phyloP scores from a whole-genome alignment of 2,329 filamentous ascomycete species.

The Hypoxylon sp. region DNA sequence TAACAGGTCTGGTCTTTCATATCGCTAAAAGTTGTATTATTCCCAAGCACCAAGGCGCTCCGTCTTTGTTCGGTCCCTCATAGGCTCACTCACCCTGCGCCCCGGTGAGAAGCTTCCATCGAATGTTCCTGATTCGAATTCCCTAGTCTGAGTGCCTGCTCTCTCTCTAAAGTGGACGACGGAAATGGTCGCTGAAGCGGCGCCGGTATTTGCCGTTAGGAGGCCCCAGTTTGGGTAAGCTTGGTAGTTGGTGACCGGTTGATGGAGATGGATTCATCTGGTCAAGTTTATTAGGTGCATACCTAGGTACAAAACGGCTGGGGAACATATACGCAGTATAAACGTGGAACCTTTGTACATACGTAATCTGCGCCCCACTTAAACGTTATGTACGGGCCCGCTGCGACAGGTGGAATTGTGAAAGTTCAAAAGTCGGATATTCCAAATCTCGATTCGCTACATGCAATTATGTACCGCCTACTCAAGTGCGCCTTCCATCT shows the following conservation, averaged over 20 bases:
- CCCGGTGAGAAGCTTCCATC: neutral
- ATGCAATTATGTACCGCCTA: neutral
- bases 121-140: neutral
- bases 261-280: conserved; percentile 9
- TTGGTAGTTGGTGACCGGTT: conserved; percentile 21
- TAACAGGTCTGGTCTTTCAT: neutral
- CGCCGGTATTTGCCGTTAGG: conserved; percentile 22
- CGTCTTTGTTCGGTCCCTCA: neutral
- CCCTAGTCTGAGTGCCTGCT: too few relatives aligned
- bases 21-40: neutral
- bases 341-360: conserved; percentile 3
- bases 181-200: conserved; percentile 4
- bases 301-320: too few relatives aligned
- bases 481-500: conserved; percentile 9
- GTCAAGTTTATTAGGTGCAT: conserved; percentile 10
- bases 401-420: too few relatives aligned
- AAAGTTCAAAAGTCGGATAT: too few relatives aligned
- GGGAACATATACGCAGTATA: too few relatives aligned
- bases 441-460: conserved; percentile 33
- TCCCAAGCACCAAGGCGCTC: neutral
- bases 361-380: neutral
- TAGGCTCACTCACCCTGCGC: neutral
- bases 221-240: conserved; percentile 11
- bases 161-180: too few relatives aligned
- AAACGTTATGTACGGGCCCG: too few relatives aligned